Base-by-base conservation (phyloP, 108 stramenopile species). In the Epipyxis sp. region DNA sequence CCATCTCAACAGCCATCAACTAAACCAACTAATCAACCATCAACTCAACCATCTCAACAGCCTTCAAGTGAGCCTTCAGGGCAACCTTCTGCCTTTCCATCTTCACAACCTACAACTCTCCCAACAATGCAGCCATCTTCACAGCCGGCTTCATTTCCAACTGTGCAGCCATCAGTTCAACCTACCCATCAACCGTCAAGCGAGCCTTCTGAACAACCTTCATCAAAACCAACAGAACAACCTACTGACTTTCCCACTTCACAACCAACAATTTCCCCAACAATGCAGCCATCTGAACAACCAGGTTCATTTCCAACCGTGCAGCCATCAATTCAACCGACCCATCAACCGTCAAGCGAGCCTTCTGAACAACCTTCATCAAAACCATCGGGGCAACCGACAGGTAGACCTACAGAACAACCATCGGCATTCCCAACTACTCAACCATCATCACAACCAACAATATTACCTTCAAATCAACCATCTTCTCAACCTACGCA, bases 261-360 rank as follows among this genome's bases (percentile, higher is more conserved):
- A 34, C 71, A 74, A 32, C 71, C 71, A 10, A 74, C 71, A 13
- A 13, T 25, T 32, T 6, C 10, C 25, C 71, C 71, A 3, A 74
- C 13, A 6, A 74, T 37, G 6, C 42, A 37, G 10, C 71, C 71
- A 10, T 74, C 71, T 32, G 40, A 34, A 10, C n/a, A 20, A 6
- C 42, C 44, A 10, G 71, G 43, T 27, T 27, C 32, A n/a, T n/a
- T n/a, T n/a, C n/a, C n/a, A n/a, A n/a, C n/a, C n/a, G n/a, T n/a
- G n/a, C n/a, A n/a, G n/a, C n/a, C n/a, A n/a, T n/a, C n/a, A n/a
- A n/a, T n/a, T n/a, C n/a, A n/a, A n/a, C n/a, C n/a, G n/a, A n/a
- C n/a, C n/a, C n/a, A n/a, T n/a, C n/a, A n/a, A n/a, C n/a, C n/a
- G n/a, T n/a, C n/a, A n/a, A n/a, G n/a, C n/a, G n/a, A n/a, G n/a